These are phyloP conservation scores for Syncephalastrum contaminatum DNA, from an alignment of 371 early-diverging fungal species.

Conservation along the genomic window DNA sequence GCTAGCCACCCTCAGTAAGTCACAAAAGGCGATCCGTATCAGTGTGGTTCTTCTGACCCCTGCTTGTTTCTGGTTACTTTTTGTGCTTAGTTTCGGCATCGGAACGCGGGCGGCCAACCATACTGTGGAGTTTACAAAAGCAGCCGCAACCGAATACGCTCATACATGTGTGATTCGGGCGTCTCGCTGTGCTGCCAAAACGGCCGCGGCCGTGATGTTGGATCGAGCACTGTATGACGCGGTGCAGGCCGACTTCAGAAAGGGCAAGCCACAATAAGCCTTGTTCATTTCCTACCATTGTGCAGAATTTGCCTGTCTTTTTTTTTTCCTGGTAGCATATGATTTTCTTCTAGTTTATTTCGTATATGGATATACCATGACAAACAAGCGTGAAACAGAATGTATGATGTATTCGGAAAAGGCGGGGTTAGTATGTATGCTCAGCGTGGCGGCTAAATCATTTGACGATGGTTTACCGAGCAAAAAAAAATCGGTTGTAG, in stretches of 20 bases:
- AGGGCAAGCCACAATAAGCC: slow-evolving; percentile 8
- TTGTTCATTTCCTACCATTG: neutral
- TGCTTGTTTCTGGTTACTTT: neutral
- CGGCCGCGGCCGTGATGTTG: slow-evolving; percentile 30
- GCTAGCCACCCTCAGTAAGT: slow-evolving; percentile 34
- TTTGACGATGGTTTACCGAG: too few relatives aligned
- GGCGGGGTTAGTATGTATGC: too few relatives aligned
- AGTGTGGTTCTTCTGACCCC: too few relatives aligned
- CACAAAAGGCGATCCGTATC: too few relatives aligned
- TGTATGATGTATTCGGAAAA: too few relatives aligned
- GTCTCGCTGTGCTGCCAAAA: slow-evolving; percentile 30
- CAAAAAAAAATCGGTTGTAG: too few relatives aligned
- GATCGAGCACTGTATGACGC: slow-evolving; percentile 23
- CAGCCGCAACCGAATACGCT: slow-evolving; percentile 57
- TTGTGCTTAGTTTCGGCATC: slow-evolving; percentile 22
- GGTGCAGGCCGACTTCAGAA: slow-evolving; percentile 30
- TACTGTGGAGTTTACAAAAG: slow-evolving; percentile 58
- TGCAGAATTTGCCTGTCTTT: too few relatives aligned
- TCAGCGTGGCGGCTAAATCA: too few relatives aligned
- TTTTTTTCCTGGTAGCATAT: too few relatives aligned
- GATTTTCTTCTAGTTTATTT: too few relatives aligned
- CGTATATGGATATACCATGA: too few relatives aligned
- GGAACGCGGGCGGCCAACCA: slow-evolving; percentile 47
- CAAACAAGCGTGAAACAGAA: too few relatives aligned
- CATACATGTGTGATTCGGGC: slow-evolving; percentile 57